Evolutionary conservation across 1,284 basidiomycete species (phyloP).

Genomic region (Fomes fomentarius): DNA sequence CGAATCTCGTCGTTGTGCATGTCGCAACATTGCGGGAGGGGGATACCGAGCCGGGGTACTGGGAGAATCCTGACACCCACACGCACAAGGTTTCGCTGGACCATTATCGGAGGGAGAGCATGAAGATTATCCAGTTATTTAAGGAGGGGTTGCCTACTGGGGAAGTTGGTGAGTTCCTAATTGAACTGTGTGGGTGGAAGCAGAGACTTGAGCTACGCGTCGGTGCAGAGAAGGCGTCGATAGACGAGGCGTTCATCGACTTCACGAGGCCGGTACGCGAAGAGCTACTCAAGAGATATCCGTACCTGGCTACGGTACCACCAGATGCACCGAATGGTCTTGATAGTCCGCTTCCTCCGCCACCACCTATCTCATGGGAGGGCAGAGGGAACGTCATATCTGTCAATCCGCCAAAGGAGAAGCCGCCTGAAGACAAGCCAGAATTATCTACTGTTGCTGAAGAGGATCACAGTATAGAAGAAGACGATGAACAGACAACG

Average conservation of each 20-base stretch:
- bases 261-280: constrained; percentile 80
- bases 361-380: constrained; percentile 73
- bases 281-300: constrained; percentile 72
- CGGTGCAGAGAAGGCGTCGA: constrained; percentile 76
- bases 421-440: neutral
- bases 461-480: constrained; percentile 23
- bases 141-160: constrained; percentile 75
- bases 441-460: constrained; percentile 17
- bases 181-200: neutral
- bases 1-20: constrained; percentile 85
- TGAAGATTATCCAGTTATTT: constrained; percentile 88
- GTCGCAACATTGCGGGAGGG: constrained; percentile 95
- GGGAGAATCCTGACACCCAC: constrained; percentile 81
- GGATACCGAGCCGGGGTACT: constrained; percentile 86
- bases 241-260: constrained; percentile 90
- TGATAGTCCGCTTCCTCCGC: constrained; percentile 83
- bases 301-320: constrained; percentile 76
- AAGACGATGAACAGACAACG: constrained; percentile 45
- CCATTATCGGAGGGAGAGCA: constrained; percentile 89
- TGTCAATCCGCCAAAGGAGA: constrained; percentile 38
- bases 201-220: neutral
- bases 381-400: constrained; percentile 75
- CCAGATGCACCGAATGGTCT: constrained; percentile 68
- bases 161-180: constrained; percentile 58
- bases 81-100: constrained; percentile 98